These are phyloP conservation scores for Ophiostoma sp. DNA, from an alignment of 2,329 filamentous ascomycete genomes.

Conservation along the genomic window DNA sequence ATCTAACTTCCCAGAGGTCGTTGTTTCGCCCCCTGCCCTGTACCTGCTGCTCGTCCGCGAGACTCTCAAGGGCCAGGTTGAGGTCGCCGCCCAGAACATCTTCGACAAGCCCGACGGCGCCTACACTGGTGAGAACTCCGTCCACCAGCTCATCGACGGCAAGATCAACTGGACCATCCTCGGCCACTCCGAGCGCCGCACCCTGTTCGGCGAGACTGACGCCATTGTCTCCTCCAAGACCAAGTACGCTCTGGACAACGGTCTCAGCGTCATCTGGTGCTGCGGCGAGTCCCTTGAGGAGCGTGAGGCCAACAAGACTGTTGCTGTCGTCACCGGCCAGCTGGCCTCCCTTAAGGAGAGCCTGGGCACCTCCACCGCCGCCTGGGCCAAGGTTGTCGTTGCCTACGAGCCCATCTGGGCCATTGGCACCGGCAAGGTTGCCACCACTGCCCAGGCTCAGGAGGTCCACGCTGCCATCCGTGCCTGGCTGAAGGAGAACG, in stretches of 20 bases:
- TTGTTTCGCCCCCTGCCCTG: constrained; percentile 83
- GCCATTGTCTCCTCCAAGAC: constrained; percentile 87
- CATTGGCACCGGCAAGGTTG: constrained; percentile 89
- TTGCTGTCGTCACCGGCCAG: constrained; percentile 79
- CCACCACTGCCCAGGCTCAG: constrained; percentile 82
- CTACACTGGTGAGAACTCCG: constrained; percentile 94
- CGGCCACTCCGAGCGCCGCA: constrained; percentile 92
- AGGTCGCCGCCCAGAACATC: constrained; percentile 93
- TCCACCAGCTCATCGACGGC: constrained; percentile 82
- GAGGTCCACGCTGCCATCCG: constrained; percentile 91
- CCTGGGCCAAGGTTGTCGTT: constrained; percentile 87
- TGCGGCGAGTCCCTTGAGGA: constrained; percentile 93
- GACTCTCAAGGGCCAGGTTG: constrained; percentile 67
- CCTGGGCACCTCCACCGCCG: constrained; percentile 54
- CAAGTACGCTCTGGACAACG: constrained; percentile 83
- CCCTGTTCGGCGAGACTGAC: constrained; percentile 81
- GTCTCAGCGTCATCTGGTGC: constrained; percentile 90
- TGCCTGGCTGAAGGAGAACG: constrained; percentile 75
- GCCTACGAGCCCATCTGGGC: constrained; percentile 99
- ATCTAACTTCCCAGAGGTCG: constrained; percentile 64
- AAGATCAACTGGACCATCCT: constrained; percentile 85
- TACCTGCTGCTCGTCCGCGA: constrained; percentile 87
- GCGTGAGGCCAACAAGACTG: constrained; percentile 78
- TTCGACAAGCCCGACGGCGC: constrained; percentile 95
- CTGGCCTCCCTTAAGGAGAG: constrained; percentile 69